Base-by-base conservation (phyloP, 768 basidiomycete species). In the Kwoniella dendrophila region DNA sequence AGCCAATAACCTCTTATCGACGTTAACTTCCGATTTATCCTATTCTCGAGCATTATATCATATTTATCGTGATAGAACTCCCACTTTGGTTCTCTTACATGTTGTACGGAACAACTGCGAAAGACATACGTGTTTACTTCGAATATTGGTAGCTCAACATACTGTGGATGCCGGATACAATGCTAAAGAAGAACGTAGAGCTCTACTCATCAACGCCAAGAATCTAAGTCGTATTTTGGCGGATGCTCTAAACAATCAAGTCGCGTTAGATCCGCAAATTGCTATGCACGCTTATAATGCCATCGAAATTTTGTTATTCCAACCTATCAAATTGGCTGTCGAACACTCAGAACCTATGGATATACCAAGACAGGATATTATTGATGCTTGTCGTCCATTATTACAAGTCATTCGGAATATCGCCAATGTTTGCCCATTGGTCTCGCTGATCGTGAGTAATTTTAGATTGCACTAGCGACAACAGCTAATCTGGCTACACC, bases 211-310 rank as follows among this genome's bases (percentile, higher is more conserved):
- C 11, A 34, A 22, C 41, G 51, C 59, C 7, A 34, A 16, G 1
- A n/a, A 32, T 18, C 38, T 52, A 12, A 52, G 59, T 32, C 38
- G 27, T 1, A 52, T 60, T n/a, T 16, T 60, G 1, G n/a, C 11
- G 11, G 59, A 60, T 40, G 49, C 59, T 20, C n/a, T 53, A 8
- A 30, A 38, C 12, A 32, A 60, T 29, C 14, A 52, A 8, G 50
- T 53, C n/a, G 4, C 43, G 12, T 32, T 60, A 10, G 59, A 60
- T 45, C 59, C 59, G 3, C 59, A 60, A 24, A 43, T 60, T 3
- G 59, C 49, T 3, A 60, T 60, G 59, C 59, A 60, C 18, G 59
- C 59, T 12, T 60, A 60, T 36, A 60, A 60, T 40, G 59, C 40
- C 27, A 60, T 60, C 51, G 59, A 60, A 30, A 60, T 60, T 14